Base-by-base conservation (phyloP, 257 asterid genomes). In the Solanum medicagineum region DNA sequence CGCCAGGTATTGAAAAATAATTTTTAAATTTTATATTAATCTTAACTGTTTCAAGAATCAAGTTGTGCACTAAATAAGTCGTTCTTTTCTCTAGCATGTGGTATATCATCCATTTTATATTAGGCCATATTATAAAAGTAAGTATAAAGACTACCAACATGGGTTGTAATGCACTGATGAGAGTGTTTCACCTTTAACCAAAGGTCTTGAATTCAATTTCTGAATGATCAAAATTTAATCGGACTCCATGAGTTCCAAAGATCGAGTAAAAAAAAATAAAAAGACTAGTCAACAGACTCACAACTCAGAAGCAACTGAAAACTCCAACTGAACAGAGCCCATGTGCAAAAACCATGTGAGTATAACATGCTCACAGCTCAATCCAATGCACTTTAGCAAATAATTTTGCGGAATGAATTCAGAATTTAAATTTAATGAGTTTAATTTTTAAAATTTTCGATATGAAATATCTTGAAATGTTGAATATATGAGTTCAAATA, bases 161-260 rank as follows among this genome's bases (percentile, higher is more conserved):
- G 3, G 3, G 2, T 29, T 29, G 3, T 2, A 29, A 29, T 29
- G 3, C 0, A 29, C 0, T 29, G 3, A 29, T 29, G 3, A 0
- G 32, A 29, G 3, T 29, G 0, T 29, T 29, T 29, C 0, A 29
- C 2, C 32, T 29, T 26, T 29, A 29, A 29, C 2, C 32, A 29
- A 2, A 29, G 32, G 2, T 29, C 3, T 29, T 0, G 2, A 2
- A 29, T 29, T 29, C 0, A 29, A 29, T 29, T 2, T 29, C 2
- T 29, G 0, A 29, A 29, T 0, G 0, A 29, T 29, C 2, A 2
- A 29, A 29, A 29, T 29, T 29, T 29, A 29, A 2, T 29, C 3
- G 3, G 0, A 0, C 32, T 29, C 0, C 0, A 29, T 0, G 3
- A 29, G 0, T 29, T 29, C 2, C 32, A 2, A 2, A 29, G 0